phyloP scores from a whole-genome alignment of 2,329 filamentous ascomycete species.

The Phoma sp. region DNA sequence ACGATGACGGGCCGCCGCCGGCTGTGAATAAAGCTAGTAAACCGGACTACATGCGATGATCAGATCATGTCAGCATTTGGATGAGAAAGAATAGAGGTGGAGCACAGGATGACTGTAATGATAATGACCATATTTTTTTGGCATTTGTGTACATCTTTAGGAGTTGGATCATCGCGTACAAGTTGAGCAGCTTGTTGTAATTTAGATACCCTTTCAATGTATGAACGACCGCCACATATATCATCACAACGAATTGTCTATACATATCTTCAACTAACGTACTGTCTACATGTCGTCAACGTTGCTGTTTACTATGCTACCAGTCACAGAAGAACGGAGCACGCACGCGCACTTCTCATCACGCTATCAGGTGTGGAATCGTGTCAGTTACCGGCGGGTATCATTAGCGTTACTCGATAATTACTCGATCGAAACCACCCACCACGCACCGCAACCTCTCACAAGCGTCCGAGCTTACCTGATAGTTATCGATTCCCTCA shows the following conservation, averaged over 20 bases:
- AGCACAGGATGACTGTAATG: background rate
- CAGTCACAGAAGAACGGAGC: too few relatives aligned
- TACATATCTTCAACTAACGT: too few relatives aligned
- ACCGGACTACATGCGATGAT: constrained; percentile 65
- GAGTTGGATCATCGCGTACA: background rate
- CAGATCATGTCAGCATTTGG: background rate
- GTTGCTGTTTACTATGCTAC: too few relatives aligned
- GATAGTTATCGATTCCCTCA: background rate
- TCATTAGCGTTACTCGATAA: constrained; percentile 5
- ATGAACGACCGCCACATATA: too few relatives aligned
- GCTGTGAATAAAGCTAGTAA: constrained; percentile 86
- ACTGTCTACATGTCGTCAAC: too few relatives aligned
- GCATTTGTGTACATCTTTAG: constrained; percentile 2
- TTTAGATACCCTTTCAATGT: constrained; percentile 17
- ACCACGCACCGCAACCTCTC: background rate
- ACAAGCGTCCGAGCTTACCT: constrained; percentile 4
- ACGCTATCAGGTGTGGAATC: constrained; percentile 20
- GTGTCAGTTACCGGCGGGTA: constrained; percentile 8
- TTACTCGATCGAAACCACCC: constrained; percentile 14
- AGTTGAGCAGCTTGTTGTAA: constrained; percentile 8
- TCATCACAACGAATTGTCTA: too few relatives aligned
- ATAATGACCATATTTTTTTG: constrained; percentile 4
- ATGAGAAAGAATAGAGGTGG: background rate
- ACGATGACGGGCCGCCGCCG: constrained; percentile 81
- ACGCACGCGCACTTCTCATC: too few relatives aligned